Conservation (phyloP, 2,329 filamentous ascomycete species). For the Penicillium sp. region DNA sequence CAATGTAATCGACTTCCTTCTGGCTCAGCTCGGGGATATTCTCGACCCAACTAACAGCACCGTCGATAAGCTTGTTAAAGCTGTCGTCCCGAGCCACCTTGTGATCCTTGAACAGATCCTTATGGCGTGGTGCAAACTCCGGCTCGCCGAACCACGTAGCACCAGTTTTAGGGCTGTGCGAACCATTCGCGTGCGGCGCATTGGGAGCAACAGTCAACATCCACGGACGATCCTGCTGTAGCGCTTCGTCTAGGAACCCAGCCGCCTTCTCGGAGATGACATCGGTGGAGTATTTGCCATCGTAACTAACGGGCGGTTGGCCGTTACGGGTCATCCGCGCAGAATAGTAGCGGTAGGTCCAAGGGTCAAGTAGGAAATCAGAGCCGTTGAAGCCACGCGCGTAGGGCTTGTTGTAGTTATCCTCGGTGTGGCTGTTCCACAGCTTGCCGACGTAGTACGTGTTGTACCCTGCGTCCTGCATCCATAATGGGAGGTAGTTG, state of each 20-base stretch:
- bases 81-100: slow-evolving; percentile 60
- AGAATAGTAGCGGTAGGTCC: slow-evolving; percentile 66
- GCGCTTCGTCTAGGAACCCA: slow-evolving; percentile 59
- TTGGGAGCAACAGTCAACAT: slow-evolving; percentile 65
- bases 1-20: slow-evolving; percentile 50
- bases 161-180: slow-evolving; percentile 11
- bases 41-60: slow-evolving; percentile 47
- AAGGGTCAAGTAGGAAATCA: slow-evolving; percentile 62
- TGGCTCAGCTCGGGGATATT: slow-evolving; percentile 45
- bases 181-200: slow-evolving; percentile 59
- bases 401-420: slow-evolving; percentile 60
- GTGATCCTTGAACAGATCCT: slow-evolving; percentile 57
- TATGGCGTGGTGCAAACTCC: slow-evolving; percentile 53
- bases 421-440: slow-evolving; percentile 62
- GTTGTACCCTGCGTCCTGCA: slow-evolving; percentile 66
- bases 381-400: slow-evolving; percentile 60
- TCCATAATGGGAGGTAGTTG: slow-evolving; percentile 67
- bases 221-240: slow-evolving; percentile 55
- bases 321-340: slow-evolving; percentile 60
- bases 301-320: slow-evolving; percentile 52
- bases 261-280: slow-evolving; percentile 57
- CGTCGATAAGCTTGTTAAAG: slow-evolving; percentile 58
- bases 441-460: slow-evolving; percentile 71
- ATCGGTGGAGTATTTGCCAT: slow-evolving; percentile 57
- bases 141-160: slow-evolving; percentile 27